These are phyloP conservation scores for Isochrysis galbana DNA, from an alignment of 78 protist species.

Conservation along the genomic window DNA sequence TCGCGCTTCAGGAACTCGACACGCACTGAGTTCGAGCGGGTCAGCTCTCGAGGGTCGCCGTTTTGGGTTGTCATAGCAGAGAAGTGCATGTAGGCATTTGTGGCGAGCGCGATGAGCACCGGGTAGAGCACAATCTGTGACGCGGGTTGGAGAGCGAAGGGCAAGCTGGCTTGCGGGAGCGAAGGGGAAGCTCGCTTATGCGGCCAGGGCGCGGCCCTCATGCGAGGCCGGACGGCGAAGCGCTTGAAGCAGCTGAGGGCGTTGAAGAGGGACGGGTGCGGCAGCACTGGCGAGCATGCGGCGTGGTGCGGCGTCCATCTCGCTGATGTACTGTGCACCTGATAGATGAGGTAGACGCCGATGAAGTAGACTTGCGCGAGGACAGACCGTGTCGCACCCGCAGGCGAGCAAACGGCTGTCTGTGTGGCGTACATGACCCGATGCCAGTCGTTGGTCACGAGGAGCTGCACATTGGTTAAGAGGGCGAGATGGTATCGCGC, in stretches of 20 bases:
- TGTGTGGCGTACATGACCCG: neutral
- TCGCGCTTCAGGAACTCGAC: neutral
- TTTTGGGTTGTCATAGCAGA: neutral
- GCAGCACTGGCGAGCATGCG: too few relatives aligned
- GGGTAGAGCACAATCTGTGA: neutral
- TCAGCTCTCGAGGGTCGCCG: neutral
- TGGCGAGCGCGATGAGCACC: neutral
- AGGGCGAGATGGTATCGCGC: neutral
- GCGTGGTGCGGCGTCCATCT: too few relatives aligned
- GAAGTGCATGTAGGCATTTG: neutral
- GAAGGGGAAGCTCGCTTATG: too few relatives aligned
- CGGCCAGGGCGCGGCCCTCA: too few relatives aligned
- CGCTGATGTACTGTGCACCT: too few relatives aligned
- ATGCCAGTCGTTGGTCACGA: neutral
- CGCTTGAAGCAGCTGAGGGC: too few relatives aligned
- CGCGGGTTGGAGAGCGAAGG: too few relatives aligned
- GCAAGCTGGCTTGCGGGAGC: too few relatives aligned
- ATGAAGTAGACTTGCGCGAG: neutral
- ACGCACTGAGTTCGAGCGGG: neutral
- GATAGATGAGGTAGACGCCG: neutral
- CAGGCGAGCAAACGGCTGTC: neutral
- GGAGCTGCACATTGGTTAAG: neutral
- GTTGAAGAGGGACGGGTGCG: too few relatives aligned
- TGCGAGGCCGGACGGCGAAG: too few relatives aligned
- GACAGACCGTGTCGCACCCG: neutral